Base-by-base conservation (phyloP, 2,329 filamentous ascomycete species). In the Trichoderma sp. region DNA sequence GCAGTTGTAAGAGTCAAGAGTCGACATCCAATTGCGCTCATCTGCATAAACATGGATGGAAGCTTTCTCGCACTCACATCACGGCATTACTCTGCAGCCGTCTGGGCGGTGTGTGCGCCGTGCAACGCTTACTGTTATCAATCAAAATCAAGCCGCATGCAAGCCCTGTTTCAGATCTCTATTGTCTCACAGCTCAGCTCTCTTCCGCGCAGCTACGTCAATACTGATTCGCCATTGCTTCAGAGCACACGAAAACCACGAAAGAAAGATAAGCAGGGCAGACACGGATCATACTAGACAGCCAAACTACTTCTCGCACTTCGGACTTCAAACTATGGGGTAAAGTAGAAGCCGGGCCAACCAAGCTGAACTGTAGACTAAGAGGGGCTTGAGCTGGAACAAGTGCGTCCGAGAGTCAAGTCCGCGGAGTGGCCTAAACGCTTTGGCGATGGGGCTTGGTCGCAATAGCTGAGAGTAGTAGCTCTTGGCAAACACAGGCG, bases 401-500 rank as follows among this genome's bases (percentile, higher is more conserved):
- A 50, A 20, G 58, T 26, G 13, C 26, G 23, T 43, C 20, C 36
- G 34, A 53, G 63, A 50, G 26, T 65, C 43, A 6, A 32, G 15
- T 53, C 43, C 43, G 34, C 28, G 26, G 63, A 66, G 43, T 34
- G 39, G 62, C 23, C 62, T 7, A 43, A 53, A 17, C n/a, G 8
- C 43, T 23, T 20, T 64, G 6, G 62, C 23, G 26, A 47, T 32
- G 43, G 28, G 63, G 30, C 28, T 55, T 50, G 39, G 36, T 36
- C 8, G 17, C 57, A 68, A 53, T 68, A 61, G 66, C 39, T 53
- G 53, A 36, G 30, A 57, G 9, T 34, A 67, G 65, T 28, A 50
- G 63, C 65, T 67, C 64, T 68, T 68, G 57, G 66, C 57, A 61
- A 68, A 39, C 36, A 68, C n/a, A n/a, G 66, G 17, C 55, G n/a